phyloP scores from a whole-genome alignment of 345 rosid genomes.

The Salix caprea region DNA sequence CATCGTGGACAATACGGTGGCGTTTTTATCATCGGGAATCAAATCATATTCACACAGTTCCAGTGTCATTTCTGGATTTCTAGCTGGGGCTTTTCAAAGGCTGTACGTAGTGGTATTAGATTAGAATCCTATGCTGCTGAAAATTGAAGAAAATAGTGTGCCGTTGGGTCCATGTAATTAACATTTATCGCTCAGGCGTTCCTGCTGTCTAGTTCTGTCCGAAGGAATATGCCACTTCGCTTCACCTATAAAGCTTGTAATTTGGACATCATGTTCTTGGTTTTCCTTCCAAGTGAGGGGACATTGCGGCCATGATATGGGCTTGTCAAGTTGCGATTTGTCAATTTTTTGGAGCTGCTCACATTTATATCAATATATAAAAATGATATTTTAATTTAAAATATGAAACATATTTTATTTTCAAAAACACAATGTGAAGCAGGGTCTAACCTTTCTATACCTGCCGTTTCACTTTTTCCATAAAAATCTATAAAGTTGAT shows the following conservation, averaged over 20 bases:
- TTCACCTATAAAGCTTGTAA: background rate
- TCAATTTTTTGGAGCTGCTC: background rate
- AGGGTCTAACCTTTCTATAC: no score
- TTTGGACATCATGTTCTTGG: background rate
- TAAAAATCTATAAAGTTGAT: no score
- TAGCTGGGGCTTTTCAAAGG: background rate
- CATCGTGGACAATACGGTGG: constrained; percentile 2
- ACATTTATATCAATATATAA: no score
- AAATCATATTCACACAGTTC: background rate
- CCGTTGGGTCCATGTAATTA: constrained; percentile 1
- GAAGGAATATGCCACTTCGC: constrained; percentile 14
- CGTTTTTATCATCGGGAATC: background rate
- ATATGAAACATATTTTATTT: no score
- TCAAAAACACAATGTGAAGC: no score
- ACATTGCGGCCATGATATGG: background rate
- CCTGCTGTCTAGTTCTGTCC: constrained; percentile 18
- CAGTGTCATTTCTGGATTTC: background rate
- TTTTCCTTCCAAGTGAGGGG: background rate
- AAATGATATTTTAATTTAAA: no score
- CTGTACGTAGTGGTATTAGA: background rate
- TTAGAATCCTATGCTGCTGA: constrained; percentile 28
- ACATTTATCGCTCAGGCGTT: constrained; percentile 14
- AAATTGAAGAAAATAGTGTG: background rate
- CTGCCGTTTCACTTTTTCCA: no score
- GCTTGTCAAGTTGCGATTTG: background rate